Percentiles rank a stretch among this genome's conserved stretches.
These are phyloP conservation scores for Diatrype stigma DNA, from an alignment of 2,329 filamentous ascomycete species.

Conservation along the genomic window DNA sequence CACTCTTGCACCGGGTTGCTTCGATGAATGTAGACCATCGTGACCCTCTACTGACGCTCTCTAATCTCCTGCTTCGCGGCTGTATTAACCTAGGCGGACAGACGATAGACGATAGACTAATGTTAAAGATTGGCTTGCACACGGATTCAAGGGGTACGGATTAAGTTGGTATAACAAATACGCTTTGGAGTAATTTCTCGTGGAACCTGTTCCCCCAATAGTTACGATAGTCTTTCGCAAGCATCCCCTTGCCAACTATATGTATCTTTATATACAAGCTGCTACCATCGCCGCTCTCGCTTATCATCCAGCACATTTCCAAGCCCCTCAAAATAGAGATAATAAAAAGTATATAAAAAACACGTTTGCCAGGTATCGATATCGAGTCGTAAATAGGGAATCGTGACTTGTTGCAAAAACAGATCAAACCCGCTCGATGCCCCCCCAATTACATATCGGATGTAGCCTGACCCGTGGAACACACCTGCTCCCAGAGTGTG, in stretches of 20 bases:
- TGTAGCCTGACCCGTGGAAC: background rate
- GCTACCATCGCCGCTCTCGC: constrained; percentile 1
- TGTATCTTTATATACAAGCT: constrained; percentile 7
- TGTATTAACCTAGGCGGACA: too few relatives aligned
- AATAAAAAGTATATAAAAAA: constrained; percentile 10
- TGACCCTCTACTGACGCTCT: too few relatives aligned
- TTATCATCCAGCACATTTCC: constrained; percentile 12
- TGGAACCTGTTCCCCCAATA: background rate
- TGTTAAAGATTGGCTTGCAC: too few relatives aligned
- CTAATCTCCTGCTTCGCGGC: too few relatives aligned
- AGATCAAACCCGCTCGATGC: background rate
- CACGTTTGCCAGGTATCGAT: constrained; percentile 25
- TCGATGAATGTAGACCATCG: too few relatives aligned
- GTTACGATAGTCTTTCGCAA: background rate
- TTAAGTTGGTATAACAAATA: too few relatives aligned
- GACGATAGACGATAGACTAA: too few relatives aligned
- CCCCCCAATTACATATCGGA: background rate
- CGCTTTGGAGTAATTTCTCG: too few relatives aligned
- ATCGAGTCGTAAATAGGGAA: constrained; percentile 15
- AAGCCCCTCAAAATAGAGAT: constrained; percentile 4
- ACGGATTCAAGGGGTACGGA: too few relatives aligned
- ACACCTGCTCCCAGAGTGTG: background rate
- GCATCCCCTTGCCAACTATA: constrained; percentile 1
- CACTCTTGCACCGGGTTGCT: too few relatives aligned
- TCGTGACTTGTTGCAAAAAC: background rate